Conservation (phyloP, 768 basidiomycete genomes). For the Leucocoprinus sp. region DNA sequence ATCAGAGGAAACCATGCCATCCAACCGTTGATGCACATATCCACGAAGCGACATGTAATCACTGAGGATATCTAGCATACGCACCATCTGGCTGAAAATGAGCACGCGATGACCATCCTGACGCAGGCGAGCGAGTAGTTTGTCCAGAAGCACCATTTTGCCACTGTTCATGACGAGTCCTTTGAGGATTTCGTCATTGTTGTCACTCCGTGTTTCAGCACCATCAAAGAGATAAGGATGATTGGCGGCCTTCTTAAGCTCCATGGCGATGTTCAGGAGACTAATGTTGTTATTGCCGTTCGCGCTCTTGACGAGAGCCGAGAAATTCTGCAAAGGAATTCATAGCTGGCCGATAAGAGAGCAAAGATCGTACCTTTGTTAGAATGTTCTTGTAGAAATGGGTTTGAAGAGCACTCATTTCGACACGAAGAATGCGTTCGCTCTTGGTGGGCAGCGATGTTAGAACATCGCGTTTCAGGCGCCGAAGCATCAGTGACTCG, state of each 20-base stretch:
- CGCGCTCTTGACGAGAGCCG: constrained; percentile 83
- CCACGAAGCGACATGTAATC: constrained; percentile 91
- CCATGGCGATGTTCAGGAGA: constrained; percentile 97
- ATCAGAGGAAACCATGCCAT: constrained; percentile 93
- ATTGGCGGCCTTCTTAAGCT: constrained; percentile 96
- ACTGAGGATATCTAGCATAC: constrained; percentile 96
- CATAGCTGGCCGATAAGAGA: background rate
- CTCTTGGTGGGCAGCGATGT: constrained; percentile 96
- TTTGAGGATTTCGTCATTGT: constrained; percentile 76
- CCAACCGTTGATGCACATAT: constrained; percentile 89
- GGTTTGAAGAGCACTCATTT: constrained; percentile 94
- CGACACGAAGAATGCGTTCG: constrained; percentile 93
- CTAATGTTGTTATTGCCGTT: constrained; percentile 88
- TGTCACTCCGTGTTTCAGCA: constrained; percentile 60
- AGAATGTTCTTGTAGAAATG: constrained; percentile 99
- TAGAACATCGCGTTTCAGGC: constrained; percentile 93
- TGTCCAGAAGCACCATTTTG: constrained; percentile 97
- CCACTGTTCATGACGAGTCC: constrained; percentile 99
- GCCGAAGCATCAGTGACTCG: constrained; percentile 88
- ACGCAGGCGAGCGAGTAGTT: constrained; percentile 83
- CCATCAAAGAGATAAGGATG: constrained; percentile 98
- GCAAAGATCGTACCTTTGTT: constrained; percentile 55
- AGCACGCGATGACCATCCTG: constrained; percentile 93
- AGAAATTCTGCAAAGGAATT: constrained; percentile 63
- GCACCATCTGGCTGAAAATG: constrained; percentile 99